These are phyloP conservation scores for Inga leiocalycina DNA, from an alignment of 306 rosid genomes.

Conservation along the genomic window DNA sequence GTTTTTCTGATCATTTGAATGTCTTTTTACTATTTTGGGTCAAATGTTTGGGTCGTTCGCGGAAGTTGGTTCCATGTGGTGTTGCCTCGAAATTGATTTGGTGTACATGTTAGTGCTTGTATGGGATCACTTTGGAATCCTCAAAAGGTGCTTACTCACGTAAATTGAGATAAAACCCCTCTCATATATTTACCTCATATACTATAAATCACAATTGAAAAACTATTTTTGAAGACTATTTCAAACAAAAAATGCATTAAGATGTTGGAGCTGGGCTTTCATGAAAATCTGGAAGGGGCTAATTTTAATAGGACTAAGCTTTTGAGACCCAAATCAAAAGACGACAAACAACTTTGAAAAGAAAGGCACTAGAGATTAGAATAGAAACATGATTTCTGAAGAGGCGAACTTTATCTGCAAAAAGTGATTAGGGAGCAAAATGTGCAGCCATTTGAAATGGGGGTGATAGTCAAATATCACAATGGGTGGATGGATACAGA, in stretches of 20 bases:
- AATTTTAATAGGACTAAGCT: background rate
- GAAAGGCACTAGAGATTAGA: background rate
- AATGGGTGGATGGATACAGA: slow-evolving; percentile 10
- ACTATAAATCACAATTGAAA: too few relatives aligned
- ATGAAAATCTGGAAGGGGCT: background rate
- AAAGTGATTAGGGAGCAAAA: slow-evolving; percentile 30
- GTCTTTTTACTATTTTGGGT: background rate
- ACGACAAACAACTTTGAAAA: background rate
- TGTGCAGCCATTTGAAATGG: slow-evolving; percentile 47
- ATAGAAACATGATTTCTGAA: background rate
- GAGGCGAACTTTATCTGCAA: background rate
- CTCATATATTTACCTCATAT: too few relatives aligned
- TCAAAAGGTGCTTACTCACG: too few relatives aligned
- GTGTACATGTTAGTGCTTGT: background rate
- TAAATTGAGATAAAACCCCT: too few relatives aligned
- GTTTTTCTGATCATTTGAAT: background rate
- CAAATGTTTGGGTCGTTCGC: background rate
- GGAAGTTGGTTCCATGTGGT: background rate
- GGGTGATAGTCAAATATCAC: slow-evolving; percentile 35
- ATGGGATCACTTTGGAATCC: too few relatives aligned
- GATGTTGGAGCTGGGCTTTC: background rate
- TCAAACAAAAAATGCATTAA: background rate
- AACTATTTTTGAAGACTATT: too few relatives aligned
- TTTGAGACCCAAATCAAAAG: background rate
- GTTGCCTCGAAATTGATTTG: background rate